These are phyloP conservation scores for Xylariaceae sp. DNA, from an alignment of 2,329 filamentous ascomycete genomes.

Conservation along the genomic window DNA sequence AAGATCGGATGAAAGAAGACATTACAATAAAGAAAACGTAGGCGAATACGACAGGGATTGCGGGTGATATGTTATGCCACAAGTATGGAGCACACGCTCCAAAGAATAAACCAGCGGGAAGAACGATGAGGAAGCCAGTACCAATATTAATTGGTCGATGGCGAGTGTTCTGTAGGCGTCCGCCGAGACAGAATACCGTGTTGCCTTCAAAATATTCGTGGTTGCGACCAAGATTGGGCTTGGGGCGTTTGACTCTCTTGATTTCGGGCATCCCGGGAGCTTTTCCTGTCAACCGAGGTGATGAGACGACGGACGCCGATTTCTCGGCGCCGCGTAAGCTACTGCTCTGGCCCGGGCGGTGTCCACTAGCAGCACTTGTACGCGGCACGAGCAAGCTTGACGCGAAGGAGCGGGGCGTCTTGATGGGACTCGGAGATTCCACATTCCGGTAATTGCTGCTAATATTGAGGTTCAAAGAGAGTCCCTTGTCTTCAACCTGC, in stretches of 20 bases:
- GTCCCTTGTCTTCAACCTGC: slow-evolving; percentile 39
- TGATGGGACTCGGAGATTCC: slow-evolving; percentile 55
- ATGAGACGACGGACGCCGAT: slow-evolving; percentile 73
- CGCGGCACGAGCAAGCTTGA: slow-evolving; percentile 66
- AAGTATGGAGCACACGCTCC: slow-evolving; percentile 77
- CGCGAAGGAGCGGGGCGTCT: slow-evolving; percentile 70
- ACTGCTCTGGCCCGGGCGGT: slow-evolving; percentile 45
- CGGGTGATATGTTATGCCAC: slow-evolving; percentile 81
- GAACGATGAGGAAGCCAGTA: slow-evolving; percentile 72
- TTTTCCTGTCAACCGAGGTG: slow-evolving; percentile 53
- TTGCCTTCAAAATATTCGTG: slow-evolving; percentile 94
- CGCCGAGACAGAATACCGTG: slow-evolving; percentile 80
- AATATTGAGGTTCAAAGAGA: slow-evolving; percentile 55
- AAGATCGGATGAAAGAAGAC: slow-evolving; percentile 91
- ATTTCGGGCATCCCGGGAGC: slow-evolving; percentile 23
- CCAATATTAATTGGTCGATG: slow-evolving; percentile 84
- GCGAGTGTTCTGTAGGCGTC: slow-evolving; percentile 80
- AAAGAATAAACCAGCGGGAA: slow-evolving; percentile 81
- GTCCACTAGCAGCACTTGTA: slow-evolving; percentile 46
- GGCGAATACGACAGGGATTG: slow-evolving; percentile 81
- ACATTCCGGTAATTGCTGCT: slow-evolving; percentile 48
- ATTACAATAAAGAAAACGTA: slow-evolving; percentile 89
- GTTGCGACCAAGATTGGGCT: slow-evolving; percentile 57
- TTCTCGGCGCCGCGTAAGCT: slow-evolving; percentile 69
- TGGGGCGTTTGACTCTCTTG: slow-evolving; percentile 31